A percentile compares a stretch with the other conserved stretches of the same genome.
Evolutionary conservation across 345 rosid species (phyloP).

Genomic region (Erodium maritimum): DNA sequence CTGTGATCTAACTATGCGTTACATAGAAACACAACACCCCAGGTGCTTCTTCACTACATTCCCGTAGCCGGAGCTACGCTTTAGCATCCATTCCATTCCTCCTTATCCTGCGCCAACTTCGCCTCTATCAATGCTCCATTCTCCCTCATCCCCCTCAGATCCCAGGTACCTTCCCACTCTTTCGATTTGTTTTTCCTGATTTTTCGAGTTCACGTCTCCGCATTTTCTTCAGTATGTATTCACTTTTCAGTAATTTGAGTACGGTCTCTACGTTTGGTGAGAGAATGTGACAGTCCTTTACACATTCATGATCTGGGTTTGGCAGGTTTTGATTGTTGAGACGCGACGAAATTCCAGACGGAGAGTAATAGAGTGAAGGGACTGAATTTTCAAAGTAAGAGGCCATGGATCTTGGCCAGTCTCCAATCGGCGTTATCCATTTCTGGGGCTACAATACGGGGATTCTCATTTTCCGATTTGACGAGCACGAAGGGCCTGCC

Average conservation of each 20-base stretch:
- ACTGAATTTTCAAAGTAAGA: conserved; percentile 79
- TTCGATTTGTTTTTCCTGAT: neutral
- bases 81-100: neutral
- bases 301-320: neutral
- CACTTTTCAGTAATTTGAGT: no score
- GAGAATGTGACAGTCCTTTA: no score
- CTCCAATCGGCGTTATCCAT: conserved; percentile 99
- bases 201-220: neutral
- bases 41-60: no score
- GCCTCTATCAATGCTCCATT: neutral
- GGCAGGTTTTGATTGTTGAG: neutral
- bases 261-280: neutral
- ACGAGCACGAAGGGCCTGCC: conserved; percentile 97
- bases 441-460: conserved; percentile 99
- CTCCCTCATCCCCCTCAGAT: neutral
- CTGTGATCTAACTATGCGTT: no score
- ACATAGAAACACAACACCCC: no score
- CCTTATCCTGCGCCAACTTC: neutral
- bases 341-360: conserved; percentile 83
- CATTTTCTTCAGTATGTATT: no score
- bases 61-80: no score
- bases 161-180: neutral
- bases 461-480: conserved; percentile 79
- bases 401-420: conserved; percentile 98
- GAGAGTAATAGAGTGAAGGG: conserved; percentile 98